Base-by-base conservation (phyloP, 148 eudicot genomes). In the Mesembryanthemum crystallinum region DNA sequence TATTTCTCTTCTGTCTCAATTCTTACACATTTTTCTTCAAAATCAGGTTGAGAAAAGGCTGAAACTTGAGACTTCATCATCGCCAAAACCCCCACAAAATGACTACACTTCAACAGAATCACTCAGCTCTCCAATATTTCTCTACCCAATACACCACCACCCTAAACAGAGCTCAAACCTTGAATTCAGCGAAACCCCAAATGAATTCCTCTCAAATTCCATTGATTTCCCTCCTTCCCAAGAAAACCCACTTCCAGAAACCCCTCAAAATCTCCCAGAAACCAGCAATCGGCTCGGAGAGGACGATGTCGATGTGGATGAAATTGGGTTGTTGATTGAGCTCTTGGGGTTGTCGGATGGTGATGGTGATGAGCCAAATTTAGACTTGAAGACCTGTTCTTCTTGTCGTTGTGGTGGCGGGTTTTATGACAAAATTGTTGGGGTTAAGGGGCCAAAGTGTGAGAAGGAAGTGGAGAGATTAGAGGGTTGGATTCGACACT, bases 401-500 rank as follows among this genome's bases (percentile, higher is more conserved):
- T 76, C 82, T 47, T 78, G 87, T 58, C 57, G 76, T 23, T 79
- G 88, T 76, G 87, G 78, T 69, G 87, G 82, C 72, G 84, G 79
- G 73, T 94, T 94, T 80, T 91, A 80, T 68, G 87, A 76, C 24
- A 92, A 87, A 77, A 79, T 94, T 85, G 92, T 88, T 37, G 90
- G 90, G 32, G 78, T 90, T 27, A 92, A 88, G 78, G 97, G 92
- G 52, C 91, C 93, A 3, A 91, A 89, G 73, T 88, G 89, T 81
- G 82, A 61, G 76, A 85, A 73, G 77, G 93, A 91, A 68, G 79
- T 78, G 72, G 85, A 85, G 87, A 90, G 97, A 58, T 84, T 91
- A 82, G 85, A 92, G 33, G 85, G 89, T 33, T 94, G 93, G 98
- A 90, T 94, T 83, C 78, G 81, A 67, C 73, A 88, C 75, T 91